Percentiles rank a stretch among this genome's conserved stretches.
phyloP scores from a whole-genome alignment of 1,139 yeast species.

The Torulaspora pretoriensis region DNA sequence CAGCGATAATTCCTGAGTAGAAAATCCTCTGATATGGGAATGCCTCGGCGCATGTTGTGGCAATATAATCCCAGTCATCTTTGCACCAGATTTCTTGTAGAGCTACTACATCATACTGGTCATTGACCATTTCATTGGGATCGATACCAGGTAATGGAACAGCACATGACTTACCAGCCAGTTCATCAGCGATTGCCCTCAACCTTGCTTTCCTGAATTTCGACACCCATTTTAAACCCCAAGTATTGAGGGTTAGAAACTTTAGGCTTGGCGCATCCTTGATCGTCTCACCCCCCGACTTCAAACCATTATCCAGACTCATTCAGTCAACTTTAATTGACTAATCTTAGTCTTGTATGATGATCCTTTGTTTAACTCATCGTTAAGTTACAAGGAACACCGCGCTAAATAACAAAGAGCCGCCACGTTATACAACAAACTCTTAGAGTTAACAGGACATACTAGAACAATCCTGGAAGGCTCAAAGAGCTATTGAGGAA shows the following conservation, averaged over 20 bases:
- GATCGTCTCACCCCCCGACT: background rate
- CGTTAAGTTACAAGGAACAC: background rate
- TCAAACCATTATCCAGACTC: background rate
- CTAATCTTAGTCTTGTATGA: too few relatives aligned
- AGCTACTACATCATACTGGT: conserved; percentile 71
- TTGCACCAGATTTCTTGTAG: conserved; percentile 92
- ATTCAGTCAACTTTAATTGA: background rate
- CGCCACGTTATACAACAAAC: conserved; percentile 2
- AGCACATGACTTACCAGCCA: conserved; percentile 40
- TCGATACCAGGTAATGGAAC: conserved; percentile 23
- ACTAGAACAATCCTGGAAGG: background rate
- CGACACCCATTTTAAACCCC: conserved; percentile 89
- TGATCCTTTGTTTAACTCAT: background rate
- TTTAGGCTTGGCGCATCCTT: conserved; percentile 34
- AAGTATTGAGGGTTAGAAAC: conserved; percentile 66
- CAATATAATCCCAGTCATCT: conserved; percentile 71
- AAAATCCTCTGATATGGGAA: conserved; percentile 70
- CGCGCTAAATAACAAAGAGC: conserved; percentile 4
- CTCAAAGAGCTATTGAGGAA: background rate
- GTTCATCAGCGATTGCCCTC: conserved; percentile 64
- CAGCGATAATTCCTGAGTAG: conserved; percentile 79
- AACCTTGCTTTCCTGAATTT: conserved; percentile 62
- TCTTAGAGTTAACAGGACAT: background rate
- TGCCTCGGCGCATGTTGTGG: conserved; percentile 41
- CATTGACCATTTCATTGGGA: conserved; percentile 38